Percentiles rank a stretch among this genome's conserved stretches.
phyloP scores from a whole-genome alignment of 192 early-diverging fungal species.

The Coemansia sp. region DNA sequence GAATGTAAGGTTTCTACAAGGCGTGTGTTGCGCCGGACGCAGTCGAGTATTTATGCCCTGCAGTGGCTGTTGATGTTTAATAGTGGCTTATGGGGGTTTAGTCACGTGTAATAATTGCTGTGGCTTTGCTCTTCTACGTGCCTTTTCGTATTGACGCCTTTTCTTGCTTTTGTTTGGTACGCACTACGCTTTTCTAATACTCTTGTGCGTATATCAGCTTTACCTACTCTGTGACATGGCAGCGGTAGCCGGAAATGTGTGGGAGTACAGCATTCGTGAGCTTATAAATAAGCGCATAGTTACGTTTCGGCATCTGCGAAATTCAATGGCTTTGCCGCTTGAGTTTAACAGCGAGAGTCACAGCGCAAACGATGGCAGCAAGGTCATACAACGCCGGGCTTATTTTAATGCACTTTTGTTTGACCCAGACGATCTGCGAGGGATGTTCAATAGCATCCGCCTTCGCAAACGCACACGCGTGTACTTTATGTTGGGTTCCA shows the following conservation, averaged over 20 bases:
- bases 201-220: too few species aligned
- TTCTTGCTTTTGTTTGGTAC: too few species aligned
- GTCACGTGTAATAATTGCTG: too few species aligned
- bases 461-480: conserved; percentile 56
- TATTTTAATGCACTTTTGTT: conserved; percentile 52
- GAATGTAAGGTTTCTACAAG: conserved; percentile 15
- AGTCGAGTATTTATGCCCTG: conserved; percentile 4
- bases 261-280: conserved; percentile 55
- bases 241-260: conserved; percentile 43
- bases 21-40: background rate
- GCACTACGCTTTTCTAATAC: too few species aligned
- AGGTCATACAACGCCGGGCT: conserved; percentile 29
- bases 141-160: too few species aligned
- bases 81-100: background rate
- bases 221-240: conserved; percentile 14
- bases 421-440: conserved; percentile 43
- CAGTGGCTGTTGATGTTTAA: background rate
- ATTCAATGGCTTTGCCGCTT: conserved; percentile 41
- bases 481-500: conserved; percentile 66
- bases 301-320: conserved; percentile 54
- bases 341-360: conserved; percentile 12
- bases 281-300: conserved; percentile 55
- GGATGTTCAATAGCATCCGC: conserved; percentile 50
- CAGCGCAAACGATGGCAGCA: conserved; percentile 6
- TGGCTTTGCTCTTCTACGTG: too few species aligned